Evolutionary conservation across 768 basidiomycete species (phyloP), one percentile per base, ranked within the genome.

Genomic region (Epithele typhae): DNA sequence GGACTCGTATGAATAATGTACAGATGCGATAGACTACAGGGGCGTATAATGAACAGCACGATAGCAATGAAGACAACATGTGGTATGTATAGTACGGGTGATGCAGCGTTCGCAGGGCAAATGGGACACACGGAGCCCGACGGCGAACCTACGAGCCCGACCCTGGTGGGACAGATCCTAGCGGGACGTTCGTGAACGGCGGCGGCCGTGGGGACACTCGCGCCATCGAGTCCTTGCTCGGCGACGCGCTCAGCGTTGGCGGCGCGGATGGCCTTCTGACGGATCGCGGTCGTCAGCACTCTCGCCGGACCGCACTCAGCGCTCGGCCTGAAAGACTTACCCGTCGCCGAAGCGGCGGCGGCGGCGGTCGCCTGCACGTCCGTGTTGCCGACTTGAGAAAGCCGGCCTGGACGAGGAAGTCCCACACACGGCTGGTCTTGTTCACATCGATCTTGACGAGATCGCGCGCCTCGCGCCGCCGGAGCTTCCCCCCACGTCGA

Each of bases 361-460:
- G 43, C 27, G 33, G 45, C 43, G 24, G 25, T 42, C 19, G 51
- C 42, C 17, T 47, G 48, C 8, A 55, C 48, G 27, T 59, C 61
- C 4, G 55, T 57, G 27, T 49, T 53, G 14, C 64, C 65, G 48
- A 89, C 85, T 81, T 85, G 54, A 89, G 70, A 64, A 82, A 88
- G 12, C 92, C 92, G 5, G 85, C 79, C 58, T 89, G 86, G 2
- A 91, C 88, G 24, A 95, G 73, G 63, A 92, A 94, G 61, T 95
- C 92, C 89, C 92, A 96, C 25, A 92, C 88, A 33, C 87, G 75
- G 64, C 84, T 86, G 1, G 90, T 92, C 67, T 96, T 95, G 64
- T 91, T 90, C 51, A 91, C 89, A 62, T 93, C 92, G 52, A 96
- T 90, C 66, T 91, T 92, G 55, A 94, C 84, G 49, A 95, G 72